Evolutionary conservation across 495 filamentous ascomycete species (phyloP), one percentile per base, ranked within the genome.

Genomic region (Stereocaulon alpinum): DNA sequence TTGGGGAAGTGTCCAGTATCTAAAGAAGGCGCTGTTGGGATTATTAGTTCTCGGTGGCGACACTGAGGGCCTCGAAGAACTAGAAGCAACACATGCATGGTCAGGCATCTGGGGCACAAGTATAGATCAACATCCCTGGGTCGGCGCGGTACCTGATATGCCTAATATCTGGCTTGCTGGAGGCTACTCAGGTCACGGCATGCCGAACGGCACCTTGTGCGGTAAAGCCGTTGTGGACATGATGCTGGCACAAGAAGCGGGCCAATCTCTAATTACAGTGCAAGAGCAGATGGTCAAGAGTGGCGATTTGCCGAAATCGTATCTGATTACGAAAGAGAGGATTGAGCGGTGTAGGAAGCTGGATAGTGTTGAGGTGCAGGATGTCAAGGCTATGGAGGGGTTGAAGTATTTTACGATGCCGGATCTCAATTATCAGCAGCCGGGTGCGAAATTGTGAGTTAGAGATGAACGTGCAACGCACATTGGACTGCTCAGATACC

Each of bases 21-120:
- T 86, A n/a, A 74, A 76, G 0, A 45, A 49, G 22, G 71, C 72
- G n/a, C 68, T 85, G 37, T 65, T 85, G 22, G 63, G 65, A 9
- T 56, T 76, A 1, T 54, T 56, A 45, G 61, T 54, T n/a, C 60
- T 69, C 6, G 70, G 64, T 0, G 72, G 69, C 14, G 72, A 74
- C 27, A 67, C 67, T 3, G 66, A 67, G 11, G 77, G 74, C 20
- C 42, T 76, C 4, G 67, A 73, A 69, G 59, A 63, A 73, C 34
- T 78, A 63, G 72, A 72, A 11, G 79, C 86, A 0, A 76, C 76
- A 40, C 74, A 75, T 60, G 78, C 88, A 67, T 95, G 89, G 89
- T 86, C 84, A 0, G 89, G 89, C 0, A 86, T 88, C 57, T 93
- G 91, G 89, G 88, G 84, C 0, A 92, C 85, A 67, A 83, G 76